phyloP scores from a whole-genome alignment of 306 rosid genomes.

The Datisca glomerata region DNA sequence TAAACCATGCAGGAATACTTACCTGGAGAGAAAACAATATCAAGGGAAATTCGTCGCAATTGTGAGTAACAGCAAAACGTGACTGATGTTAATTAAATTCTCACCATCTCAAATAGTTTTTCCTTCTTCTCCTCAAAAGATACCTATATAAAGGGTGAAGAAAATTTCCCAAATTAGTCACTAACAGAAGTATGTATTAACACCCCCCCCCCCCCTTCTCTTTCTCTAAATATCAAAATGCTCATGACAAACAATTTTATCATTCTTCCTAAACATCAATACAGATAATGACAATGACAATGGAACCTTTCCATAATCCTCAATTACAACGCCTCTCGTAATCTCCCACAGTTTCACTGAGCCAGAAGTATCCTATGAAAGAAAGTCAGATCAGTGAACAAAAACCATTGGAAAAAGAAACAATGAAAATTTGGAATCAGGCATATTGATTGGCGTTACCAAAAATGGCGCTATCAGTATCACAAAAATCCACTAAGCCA shows the following conservation, averaged over 20 bases:
- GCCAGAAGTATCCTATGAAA: slow-evolving; percentile 70
- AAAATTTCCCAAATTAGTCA: too few relatives aligned
- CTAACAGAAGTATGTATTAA: slow-evolving; percentile 1
- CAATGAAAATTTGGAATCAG: too few relatives aligned
- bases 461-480: too few relatives aligned
- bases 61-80: too few relatives aligned
- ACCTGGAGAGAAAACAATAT: slow-evolving; percentile 66
- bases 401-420: too few relatives aligned
- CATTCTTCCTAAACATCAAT: too few relatives aligned
- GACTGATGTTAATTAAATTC: too few relatives aligned
- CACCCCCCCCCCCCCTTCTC: not conserved
- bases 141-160: too few relatives aligned
- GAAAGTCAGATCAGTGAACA: slow-evolving; percentile 12
- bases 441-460: too few relatives aligned
- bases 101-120: slow-evolving; percentile 92
- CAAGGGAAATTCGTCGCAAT: too few relatives aligned
- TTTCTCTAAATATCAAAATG: not conserved
- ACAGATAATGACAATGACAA: slow-evolving; percentile 12
- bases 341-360: slow-evolving; percentile 98
- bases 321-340: slow-evolving; percentile 74
- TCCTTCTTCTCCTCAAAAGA: slow-evolving; percentile 85
- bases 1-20: slow-evolving; percentile 95
- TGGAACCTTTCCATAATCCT: slow-evolving; percentile 86
- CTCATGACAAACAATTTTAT: too few relatives aligned
- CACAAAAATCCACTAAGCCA: too few relatives aligned